These are phyloP conservation scores for Cucurbitaria berberidis DNA, from an alignment of 2,329 filamentous ascomycete genomes.

Conservation along the genomic window DNA sequence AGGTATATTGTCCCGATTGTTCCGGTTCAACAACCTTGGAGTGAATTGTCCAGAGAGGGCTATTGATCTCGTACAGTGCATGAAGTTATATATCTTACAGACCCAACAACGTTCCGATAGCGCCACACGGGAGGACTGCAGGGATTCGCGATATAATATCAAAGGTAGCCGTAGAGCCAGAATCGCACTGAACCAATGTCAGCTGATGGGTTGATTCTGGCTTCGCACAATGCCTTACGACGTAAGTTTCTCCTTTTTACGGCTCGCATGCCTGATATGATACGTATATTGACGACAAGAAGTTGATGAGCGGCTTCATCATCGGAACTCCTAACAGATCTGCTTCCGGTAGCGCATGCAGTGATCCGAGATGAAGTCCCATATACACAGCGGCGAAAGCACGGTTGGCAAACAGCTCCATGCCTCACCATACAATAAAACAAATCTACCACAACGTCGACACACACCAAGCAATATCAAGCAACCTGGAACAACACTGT, in stretches of 20 bases:
- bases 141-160: neutral
- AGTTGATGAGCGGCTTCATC: neutral
- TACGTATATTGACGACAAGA: neutral
- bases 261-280: neutral
- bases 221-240: neutral
- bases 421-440: neutral
- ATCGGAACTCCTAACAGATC: neutral
- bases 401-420: neutral
- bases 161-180: neutral
- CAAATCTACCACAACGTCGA: no score
- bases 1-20: conserved; percentile 9
- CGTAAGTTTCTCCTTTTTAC: neutral
- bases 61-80: neutral
- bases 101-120: neutral
- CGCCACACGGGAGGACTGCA: conserved; percentile 11
- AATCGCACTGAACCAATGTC: neutral
- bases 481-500: no score
- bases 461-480: no score
- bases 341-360: neutral
- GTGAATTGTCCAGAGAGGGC: neutral
- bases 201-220: no score
- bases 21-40: conserved; percentile 1
- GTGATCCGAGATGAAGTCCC: neutral
- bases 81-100: neutral
- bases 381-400: neutral